Conservation (phyloP, 768 basidiomycete genomes). For the Boletus barrowsii region DNA sequence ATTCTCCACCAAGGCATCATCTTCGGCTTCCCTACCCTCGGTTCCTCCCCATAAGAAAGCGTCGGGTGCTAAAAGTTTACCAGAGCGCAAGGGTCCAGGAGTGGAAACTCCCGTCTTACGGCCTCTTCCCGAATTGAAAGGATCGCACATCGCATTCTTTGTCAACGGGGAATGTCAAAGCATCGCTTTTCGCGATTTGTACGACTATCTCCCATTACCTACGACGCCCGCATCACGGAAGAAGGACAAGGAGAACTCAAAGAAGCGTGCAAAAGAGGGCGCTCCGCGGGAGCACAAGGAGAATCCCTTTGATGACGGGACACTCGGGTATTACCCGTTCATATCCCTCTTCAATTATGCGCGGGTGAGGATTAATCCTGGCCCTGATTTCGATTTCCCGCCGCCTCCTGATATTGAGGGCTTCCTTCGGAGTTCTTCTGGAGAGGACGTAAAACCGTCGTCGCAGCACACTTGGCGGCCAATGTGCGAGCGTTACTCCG, state of each 20-base stretch:
- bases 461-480: constrained; percentile 65
- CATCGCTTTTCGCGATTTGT: constrained; percentile 81
- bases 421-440: constrained; percentile 40
- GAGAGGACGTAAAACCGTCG: constrained; percentile 30
- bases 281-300: constrained; percentile 70
- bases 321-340: constrained; percentile 93
- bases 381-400: constrained; percentile 79
- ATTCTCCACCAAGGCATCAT: constrained; percentile 57
- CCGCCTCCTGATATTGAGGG: constrained; percentile 79
- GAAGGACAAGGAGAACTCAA: constrained; percentile 56
- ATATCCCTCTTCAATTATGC: constrained; percentile 92
- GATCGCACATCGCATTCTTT: constrained; percentile 84
- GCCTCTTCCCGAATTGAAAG: constrained; percentile 63
- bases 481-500: constrained; percentile 77
- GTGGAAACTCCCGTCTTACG: constrained; percentile 47
- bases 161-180: constrained; percentile 86
- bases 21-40: constrained; percentile 55
- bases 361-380: constrained; percentile 79
- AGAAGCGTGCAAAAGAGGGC: constrained; percentile 60
- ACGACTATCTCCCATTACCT: constrained; percentile 84
- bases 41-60: constrained; percentile 57
- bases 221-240: constrained; percentile 52
- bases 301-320: constrained; percentile 91
- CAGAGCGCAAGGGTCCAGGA: constrained; percentile 46
- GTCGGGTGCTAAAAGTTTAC: constrained; percentile 63